A percentile compares a stretch with the other conserved stretches of the same genome.
phyloP scores from a whole-genome alignment of 108 stramenopile genomes.

The Nannochloropsis oceanica region DNA sequence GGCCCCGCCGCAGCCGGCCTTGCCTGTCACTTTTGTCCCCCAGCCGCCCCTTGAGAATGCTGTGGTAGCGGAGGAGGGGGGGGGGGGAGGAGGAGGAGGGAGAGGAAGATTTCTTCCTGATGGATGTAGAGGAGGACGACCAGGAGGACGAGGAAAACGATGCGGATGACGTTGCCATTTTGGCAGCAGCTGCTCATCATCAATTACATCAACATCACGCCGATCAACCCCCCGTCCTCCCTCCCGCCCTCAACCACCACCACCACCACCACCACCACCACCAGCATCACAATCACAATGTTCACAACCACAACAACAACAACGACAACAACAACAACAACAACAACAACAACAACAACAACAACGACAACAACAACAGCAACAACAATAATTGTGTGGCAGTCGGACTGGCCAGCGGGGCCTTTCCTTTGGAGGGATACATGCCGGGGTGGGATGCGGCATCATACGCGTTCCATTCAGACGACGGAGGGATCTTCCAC shows the following conservation, averaged over 20 bases:
- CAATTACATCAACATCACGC: too few species aligned
- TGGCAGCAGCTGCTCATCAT: too few species aligned
- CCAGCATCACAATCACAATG: too few species aligned
- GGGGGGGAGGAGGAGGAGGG: neutral
- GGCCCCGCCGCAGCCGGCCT: neutral
- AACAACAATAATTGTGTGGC: neutral
- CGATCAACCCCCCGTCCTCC: too few species aligned
- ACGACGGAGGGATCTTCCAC: constrained; percentile 28
- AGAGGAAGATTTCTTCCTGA: neutral
- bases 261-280: too few species aligned
- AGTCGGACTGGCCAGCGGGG: neutral
- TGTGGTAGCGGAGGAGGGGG: neutral
- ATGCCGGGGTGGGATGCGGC: constrained; percentile 27
- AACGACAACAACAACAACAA: too few species aligned
- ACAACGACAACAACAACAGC: too few species aligned
- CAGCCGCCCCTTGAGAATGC: too few species aligned
- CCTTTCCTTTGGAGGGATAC: constrained; percentile 7
- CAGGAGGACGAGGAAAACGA: neutral
- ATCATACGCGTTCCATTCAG: constrained; percentile 24
- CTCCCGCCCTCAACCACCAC: neutral
- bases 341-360: too few species aligned
- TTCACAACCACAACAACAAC: too few species aligned
- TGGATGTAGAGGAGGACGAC: neutral
- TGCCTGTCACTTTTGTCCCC: neutral
- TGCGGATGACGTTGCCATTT: neutral